Percentiles rank a stretch among this genome's conserved stretches.
Conservation (phyloP, 2,329 filamentous ascomycete species). For the Colletotrichum trifolii region DNA sequence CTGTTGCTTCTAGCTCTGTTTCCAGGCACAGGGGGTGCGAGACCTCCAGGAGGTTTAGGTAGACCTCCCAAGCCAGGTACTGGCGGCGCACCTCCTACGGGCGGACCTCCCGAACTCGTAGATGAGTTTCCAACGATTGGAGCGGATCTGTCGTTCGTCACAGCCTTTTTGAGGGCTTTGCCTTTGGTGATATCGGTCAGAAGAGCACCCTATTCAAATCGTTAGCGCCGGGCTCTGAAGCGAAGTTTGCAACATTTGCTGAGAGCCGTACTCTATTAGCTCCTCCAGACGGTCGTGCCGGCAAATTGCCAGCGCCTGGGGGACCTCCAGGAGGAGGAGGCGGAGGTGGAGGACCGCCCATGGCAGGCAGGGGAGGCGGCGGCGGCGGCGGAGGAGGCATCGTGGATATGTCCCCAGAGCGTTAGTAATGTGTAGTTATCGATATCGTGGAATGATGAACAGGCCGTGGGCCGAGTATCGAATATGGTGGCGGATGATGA, state of each 20-base stretch:
- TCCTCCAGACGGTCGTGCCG: conserved; percentile 66
- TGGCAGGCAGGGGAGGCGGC: conserved; percentile 68
- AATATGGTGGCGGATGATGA: conserved; percentile 16
- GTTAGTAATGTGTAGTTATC: too few species aligned
- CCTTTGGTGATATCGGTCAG: conserved; percentile 91
- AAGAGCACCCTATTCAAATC: conserved; percentile 76
- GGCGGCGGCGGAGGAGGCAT: conserved; percentile 75
- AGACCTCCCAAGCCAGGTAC: conserved; percentile 69
- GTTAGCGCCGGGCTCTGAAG: conserved; percentile 24
- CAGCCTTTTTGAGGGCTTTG: conserved; percentile 80
- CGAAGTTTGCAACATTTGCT: neutral
- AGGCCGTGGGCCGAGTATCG: neutral
- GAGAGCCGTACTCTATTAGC: conserved; percentile 68
- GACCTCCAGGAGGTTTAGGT: conserved; percentile 67
- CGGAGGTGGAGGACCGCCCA: conserved; percentile 71
- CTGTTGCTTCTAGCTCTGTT: conserved; percentile 87
- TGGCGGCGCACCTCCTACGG: conserved; percentile 81
- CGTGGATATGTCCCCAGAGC: conserved; percentile 16
- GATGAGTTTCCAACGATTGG: conserved; percentile 72
- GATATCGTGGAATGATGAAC: neutral
- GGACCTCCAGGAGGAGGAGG: conserved; percentile 65
- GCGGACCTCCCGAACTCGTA: conserved; percentile 65
- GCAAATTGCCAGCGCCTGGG: conserved; percentile 58
- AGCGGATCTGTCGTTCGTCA: conserved; percentile 92
- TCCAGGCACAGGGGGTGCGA: conserved; percentile 77